These are phyloP conservation scores for Infundibulicybe gibba DNA, from an alignment of 768 basidiomycete species.

Conservation along the genomic window DNA sequence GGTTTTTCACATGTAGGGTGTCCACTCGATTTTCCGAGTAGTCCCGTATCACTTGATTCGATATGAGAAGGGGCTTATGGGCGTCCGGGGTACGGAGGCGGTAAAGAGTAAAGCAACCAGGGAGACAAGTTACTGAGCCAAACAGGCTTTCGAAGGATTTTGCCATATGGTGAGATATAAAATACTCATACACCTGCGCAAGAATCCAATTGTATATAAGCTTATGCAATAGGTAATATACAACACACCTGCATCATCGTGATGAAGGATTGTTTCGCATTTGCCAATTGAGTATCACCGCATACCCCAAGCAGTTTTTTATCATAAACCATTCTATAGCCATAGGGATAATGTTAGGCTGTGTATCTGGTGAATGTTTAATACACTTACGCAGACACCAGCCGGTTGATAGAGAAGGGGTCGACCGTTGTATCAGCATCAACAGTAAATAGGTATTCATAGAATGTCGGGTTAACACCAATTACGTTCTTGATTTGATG, in stretches of 20 bases:
- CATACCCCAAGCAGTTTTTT: conserved; percentile 90
- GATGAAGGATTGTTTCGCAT: conserved; percentile 95
- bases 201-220: no score
- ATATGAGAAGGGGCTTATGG: conserved; percentile 93
- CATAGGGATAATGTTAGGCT: no score
- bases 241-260: conserved; percentile 69
- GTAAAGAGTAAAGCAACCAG: conserved; percentile 95
- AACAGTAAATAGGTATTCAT: conserved; percentile 95
- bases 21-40: conserved; percentile 93
- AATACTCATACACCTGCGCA: conserved; percentile 89
- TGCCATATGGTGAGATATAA: conserved; percentile 90
- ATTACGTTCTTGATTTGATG: conserved; percentile 99
- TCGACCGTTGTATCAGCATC: conserved; percentile 79
- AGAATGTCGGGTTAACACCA: conserved; percentile 95
- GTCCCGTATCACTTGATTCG: conserved; percentile 92
- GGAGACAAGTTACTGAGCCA: conserved; percentile 92
- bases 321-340: no score
- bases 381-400: neutral
- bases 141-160: conserved; percentile 94
- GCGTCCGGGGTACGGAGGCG: conserved; percentile 94
- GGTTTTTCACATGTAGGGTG: conserved; percentile 94
- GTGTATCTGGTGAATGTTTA: neutral
- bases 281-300: conserved; percentile 89
- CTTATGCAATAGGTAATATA: no score
- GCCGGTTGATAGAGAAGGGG: conserved; percentile 27